Conservation (phyloP, 2,329 filamentous ascomycete species). For the Fusarium graminum region DNA sequence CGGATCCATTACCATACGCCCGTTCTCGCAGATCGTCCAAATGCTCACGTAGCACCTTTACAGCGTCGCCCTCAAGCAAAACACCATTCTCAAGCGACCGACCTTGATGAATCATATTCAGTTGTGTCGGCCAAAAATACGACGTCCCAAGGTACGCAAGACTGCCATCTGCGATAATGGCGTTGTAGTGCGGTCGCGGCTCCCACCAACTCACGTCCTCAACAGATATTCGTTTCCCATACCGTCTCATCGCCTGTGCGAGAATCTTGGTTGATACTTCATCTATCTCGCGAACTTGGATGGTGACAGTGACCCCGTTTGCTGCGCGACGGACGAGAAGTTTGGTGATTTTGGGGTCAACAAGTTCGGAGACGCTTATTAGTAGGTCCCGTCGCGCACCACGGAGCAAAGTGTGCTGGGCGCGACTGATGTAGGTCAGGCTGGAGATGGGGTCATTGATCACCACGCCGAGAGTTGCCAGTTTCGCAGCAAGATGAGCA, state of each 20-base stretch:
- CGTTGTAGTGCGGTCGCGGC: constrained; percentile 6
- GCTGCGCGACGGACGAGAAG: constrained; percentile 3
- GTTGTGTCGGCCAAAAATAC: constrained; percentile 15
- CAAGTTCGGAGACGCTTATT: constrained; percentile 3
- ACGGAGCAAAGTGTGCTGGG: constrained; percentile 3
- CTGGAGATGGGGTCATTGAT: constrained; percentile 14
- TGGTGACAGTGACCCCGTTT: background rate
- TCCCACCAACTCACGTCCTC: constrained; percentile 22
- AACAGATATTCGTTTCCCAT: background rate
- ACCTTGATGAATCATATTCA: constrained; percentile 20
- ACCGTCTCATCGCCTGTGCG: background rate
- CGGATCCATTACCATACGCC: background rate
- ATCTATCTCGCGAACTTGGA: constrained; percentile 6
- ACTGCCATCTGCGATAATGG: constrained; percentile 9
- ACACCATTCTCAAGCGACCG: constrained; percentile 24
- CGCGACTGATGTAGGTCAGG: constrained; percentile 13
- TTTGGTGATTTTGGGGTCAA: constrained; percentile 9
- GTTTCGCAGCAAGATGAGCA: background rate
- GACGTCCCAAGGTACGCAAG: constrained; percentile 2
- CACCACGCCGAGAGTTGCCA: background rate
- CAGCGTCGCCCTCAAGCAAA: constrained; percentile 6
- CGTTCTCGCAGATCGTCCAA: background rate
- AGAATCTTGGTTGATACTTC: background rate
- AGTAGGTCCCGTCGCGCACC: constrained; percentile 11
- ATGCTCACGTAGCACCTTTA: background rate